Evolutionary conservation across 441 rosid species (phyloP).

Genomic region (Pelargonium australe): DNA sequence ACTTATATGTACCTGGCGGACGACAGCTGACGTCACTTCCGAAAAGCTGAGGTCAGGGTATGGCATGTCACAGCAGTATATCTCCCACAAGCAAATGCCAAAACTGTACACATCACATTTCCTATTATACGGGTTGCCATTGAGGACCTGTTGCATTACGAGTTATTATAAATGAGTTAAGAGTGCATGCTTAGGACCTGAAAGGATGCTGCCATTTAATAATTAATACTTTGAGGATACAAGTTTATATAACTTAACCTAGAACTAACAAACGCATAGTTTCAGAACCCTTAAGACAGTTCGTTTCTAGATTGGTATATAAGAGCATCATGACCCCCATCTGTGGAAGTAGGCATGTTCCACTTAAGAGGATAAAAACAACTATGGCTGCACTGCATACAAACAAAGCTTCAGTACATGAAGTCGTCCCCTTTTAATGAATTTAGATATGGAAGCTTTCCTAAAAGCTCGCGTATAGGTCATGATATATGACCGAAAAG

Average conservation of each 20-base stretch:
- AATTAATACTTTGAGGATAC: neutral
- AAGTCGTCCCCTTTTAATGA: too few species aligned
- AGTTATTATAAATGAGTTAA: conserved; percentile 7
- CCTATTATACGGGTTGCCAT: conserved; percentile 82
- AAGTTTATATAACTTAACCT: neutral
- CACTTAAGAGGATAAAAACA: too few species aligned
- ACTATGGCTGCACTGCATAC: too few species aligned
- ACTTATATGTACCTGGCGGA: conserved; percentile 59
- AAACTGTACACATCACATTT: conserved; percentile 97
- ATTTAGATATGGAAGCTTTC: too few species aligned
- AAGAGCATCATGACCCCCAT: too few species aligned
- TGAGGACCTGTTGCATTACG: conserved; percentile 60
- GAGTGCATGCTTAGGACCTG: neutral
- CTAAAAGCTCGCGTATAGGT: too few species aligned
- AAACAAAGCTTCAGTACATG: too few species aligned
- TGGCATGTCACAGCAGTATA: conserved; percentile 97
- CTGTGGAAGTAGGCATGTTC: too few species aligned
- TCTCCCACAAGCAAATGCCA: conserved; percentile 96
- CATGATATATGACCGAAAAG: too few species aligned
- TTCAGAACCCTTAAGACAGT: too few species aligned
- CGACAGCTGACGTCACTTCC: conserved; percentile 91
- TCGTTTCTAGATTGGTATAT: too few species aligned
- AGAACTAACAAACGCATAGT: too few species aligned
- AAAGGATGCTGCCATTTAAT: neutral
- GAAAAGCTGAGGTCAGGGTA: conserved; percentile 88